Conservation (phyloP, 192 early-diverging fungal species). For the Gaertneriomyces sp. region DNA sequence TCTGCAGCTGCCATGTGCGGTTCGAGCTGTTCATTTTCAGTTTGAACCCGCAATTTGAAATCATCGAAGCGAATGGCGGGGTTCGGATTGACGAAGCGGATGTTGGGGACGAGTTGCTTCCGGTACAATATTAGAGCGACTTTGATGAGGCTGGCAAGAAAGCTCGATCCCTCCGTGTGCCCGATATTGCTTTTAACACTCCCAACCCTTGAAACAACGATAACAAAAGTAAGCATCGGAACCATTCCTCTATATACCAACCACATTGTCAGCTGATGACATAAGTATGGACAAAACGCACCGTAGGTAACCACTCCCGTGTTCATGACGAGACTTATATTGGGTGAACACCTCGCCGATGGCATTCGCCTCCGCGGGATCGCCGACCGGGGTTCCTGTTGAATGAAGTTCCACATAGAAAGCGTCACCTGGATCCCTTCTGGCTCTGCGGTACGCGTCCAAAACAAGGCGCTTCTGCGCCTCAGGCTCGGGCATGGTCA, state of each 20-base stretch:
- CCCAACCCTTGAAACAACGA: conserved; percentile 11
- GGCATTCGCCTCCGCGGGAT: conserved; percentile 39
- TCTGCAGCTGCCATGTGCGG: conserved; percentile 7
- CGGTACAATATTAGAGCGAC: conserved; percentile 29
- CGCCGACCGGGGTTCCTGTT: conserved; percentile 35
- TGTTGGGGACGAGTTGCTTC: conserved; percentile 21
- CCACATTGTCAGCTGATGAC: not conserved
- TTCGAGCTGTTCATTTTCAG: conserved; percentile 20
- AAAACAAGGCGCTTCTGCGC: conserved; percentile 19
- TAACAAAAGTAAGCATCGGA: conserved; percentile 1
- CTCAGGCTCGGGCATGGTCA: conserved; percentile 33
- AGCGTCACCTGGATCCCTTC: conserved; percentile 26
- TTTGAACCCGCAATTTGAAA: conserved; percentile 28
- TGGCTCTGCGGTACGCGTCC: conserved; percentile 19
- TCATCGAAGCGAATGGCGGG: conserved; percentile 27
- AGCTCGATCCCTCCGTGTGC: conserved; percentile 23
- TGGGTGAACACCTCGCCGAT: conserved; percentile 20
- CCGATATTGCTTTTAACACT: conserved; percentile 37
- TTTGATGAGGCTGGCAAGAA: conserved; percentile 29
- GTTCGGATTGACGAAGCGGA: conserved; percentile 30
- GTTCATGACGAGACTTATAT: not conserved
- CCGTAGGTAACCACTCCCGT: not conserved
- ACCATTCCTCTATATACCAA: too few relatives aligned
- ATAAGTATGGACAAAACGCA: not conserved
- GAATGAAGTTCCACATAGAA: conserved; percentile 34